Base-by-base conservation (phyloP, 371 early-diverging fungal species). In the Actinomortierella wolfii region DNA sequence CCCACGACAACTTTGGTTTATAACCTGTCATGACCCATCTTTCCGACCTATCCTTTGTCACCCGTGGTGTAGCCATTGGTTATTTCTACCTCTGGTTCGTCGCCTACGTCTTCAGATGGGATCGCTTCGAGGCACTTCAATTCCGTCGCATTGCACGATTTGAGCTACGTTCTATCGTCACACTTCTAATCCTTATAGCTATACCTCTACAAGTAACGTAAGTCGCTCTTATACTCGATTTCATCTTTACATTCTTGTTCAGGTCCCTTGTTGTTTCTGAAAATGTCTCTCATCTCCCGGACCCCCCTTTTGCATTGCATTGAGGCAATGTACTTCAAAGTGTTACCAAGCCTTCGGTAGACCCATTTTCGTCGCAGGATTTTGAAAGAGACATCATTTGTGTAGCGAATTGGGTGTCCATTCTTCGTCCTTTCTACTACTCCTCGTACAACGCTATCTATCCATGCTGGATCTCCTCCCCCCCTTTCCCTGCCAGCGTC, bases 41-140 rank as follows among this genome's bases (percentile, higher is more conserved):
- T 23, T 59, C 59, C 20, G 66, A 66, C 21, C 56, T 51, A 25
- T 66, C 66, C 3, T 66, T 66, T 28, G n/a, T 56, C 9, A 59
- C 59, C 25, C 55, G 66, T 39, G 47, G 45, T 15, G 43, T 56
- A 1, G 34, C 66, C 41, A 66, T 56, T 28, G 51, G 59, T 39
- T 66, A 59, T 56, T 66, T 66, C 51, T 59, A 59, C 59, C 5
- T 59, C 15, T 66, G 66, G 66, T 66, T 66, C 46, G 9, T 66
- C n/a, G 29, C 24, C 29, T 66, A 66, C 25, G 66, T 56, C 41
- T 66, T 59, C 48, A 26, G 29, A 34, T 51, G 51, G 51, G 66
- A 66, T 47, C 56, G 66, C 3, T 66, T 66, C 56, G 44, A 13
- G 17, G 66, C 66, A 8, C 40, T 66, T 24, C 21, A 29, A 40